Base-by-base conservation (phyloP, 2,329 filamentous ascomycete genomes). In the Periconia macrospinosa region DNA sequence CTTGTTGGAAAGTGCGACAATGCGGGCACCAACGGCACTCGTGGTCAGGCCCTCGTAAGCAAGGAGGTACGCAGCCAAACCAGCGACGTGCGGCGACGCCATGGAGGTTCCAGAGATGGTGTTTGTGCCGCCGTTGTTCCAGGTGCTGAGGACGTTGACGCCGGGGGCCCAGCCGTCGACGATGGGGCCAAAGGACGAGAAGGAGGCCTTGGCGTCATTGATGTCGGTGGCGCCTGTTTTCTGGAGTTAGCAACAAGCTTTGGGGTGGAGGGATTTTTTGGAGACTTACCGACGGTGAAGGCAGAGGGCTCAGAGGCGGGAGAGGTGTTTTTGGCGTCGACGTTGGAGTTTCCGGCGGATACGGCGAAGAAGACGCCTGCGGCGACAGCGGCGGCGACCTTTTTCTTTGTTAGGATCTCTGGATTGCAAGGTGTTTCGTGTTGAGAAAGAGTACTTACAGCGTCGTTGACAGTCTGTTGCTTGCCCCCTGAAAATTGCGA, bases 1-100 rank as follows among this genome's bases (percentile, higher is more conserved):
- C 50, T 70, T 71, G 45, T 72, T 73, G 41, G 75, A 72, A 18
- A 79, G 71, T 46, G 67, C 68, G 57, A 72, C 68, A 57, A 86
- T 79, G 58, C 78, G 76, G 37, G 66, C 50, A 65, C 77, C 79
- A 9, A 85, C 75, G 1, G 70, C 76, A 35, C 70, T 61, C 0
- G 71, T 72, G 19, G 55, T 62, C n/a, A 71, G 57, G 10, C 63
- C 67, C 55, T 81, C 74, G 35, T 80, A 69, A 11, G 72, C 70
- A 75, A 90, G 83, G 43, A 90, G 76, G 73, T 90, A 90, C 33
- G 87, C 87, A 20, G 82, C 85, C 11, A 90, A 78, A 49, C 88
- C 88, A 35, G 84, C 81, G 49, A 90, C 78, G 68, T 90, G 87
- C 6, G 87, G 88, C n/a, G 81, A 81, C 33, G 87, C 86, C 85